These are phyloP conservation scores for Aspergillus avenaceus DNA, from an alignment of 495 filamentous ascomycete genomes.

Conservation along the genomic window DNA sequence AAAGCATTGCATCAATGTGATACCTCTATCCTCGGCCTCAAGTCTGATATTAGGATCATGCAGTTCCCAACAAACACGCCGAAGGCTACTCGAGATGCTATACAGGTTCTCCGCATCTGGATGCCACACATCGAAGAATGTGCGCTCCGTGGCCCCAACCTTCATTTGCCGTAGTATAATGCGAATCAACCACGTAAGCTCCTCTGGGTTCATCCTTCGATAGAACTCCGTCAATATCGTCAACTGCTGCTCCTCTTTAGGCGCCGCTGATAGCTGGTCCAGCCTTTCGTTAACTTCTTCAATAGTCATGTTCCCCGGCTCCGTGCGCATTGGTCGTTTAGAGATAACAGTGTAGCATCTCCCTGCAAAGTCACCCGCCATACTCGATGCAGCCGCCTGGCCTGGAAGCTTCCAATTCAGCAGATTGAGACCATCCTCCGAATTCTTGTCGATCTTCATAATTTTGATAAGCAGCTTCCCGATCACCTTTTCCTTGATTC, in stretches of 20 bases:
- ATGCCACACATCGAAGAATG: constrained; percentile 88
- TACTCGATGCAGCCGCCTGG: constrained; percentile 52
- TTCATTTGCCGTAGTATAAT: constrained; percentile 97
- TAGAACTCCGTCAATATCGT: constrained; percentile 82
- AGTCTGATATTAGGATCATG: constrained; percentile 71
- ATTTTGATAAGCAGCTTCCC: constrained; percentile 83
- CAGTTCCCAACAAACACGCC: constrained; percentile 94
- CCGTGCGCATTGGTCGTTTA: constrained; percentile 74
- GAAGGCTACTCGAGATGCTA: constrained; percentile 84
- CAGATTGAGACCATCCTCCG: constrained; percentile 79
- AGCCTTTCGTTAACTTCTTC: constrained; percentile 85
- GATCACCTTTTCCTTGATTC: constrained; percentile 88
- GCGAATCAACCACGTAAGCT: constrained; percentile 89
- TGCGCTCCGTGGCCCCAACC: constrained; percentile 93
- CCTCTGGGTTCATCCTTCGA: constrained; percentile 84
- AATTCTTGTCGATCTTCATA: constrained; percentile 89
- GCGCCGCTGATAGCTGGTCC: constrained; percentile 69
- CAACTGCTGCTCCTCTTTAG: constrained; percentile 76
- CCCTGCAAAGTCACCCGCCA: constrained; percentile 88
- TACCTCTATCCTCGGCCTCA: constrained; percentile 67
- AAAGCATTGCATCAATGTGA: constrained; percentile 90
- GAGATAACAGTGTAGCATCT: constrained; percentile 81
- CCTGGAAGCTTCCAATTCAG: constrained; percentile 93
- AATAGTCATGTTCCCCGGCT: constrained; percentile 74
- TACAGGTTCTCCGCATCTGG: constrained; percentile 87